Evolutionary conservation across 805 yeast genomes (phyloP), one percentile per base, ranked within the genome.

Genomic region (Naumovozyma castellii): DNA sequence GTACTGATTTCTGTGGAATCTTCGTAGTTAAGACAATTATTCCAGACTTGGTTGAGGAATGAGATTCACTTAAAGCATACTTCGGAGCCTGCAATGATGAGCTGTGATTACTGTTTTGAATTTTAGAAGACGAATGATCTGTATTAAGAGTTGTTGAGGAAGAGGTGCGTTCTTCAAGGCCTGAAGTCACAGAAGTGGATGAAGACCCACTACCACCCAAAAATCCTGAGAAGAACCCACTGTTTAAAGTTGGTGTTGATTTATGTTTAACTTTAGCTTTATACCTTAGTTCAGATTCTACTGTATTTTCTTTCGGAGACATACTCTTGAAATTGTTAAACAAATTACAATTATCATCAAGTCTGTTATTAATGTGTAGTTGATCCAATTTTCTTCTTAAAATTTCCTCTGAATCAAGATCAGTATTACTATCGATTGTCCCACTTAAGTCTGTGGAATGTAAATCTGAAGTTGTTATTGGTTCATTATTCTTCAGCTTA

Each of bases 1-100:
- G 66, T 20, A 67, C 42, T 35, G 64, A 58, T 32, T 52, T 57
- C 34, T 57, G 51, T 15, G 69, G 69, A 22, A 61, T 43, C 2
- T 43, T 43, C 1, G 64, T 50, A 2, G 55, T 46, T 8, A 64
- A 42, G 2, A 59, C 46, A 3, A 66, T 51, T 18, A 63, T 32
- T 1, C 70, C 69, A 17, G n/a, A n/a, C n/a, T n/a, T n/a, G 54
- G n/a, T n/a, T n/a, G n/a, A n/a, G n/a, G n/a, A n/a, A n/a, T n/a
- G n/a, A n/a, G n/a, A n/a, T n/a, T n/a, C n/a, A n/a, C n/a, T n/a
- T n/a, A n/a, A n/a, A n/a, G n/a, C n/a, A n/a, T n/a, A n/a, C n/a
- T n/a, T n/a, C n/a, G n/a, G n/a, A n/a, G n/a, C n/a, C n/a, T n/a
- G n/a, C n/a, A n/a, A n/a, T n/a, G n/a, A n/a, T n/a, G n/a, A n/a